Evolutionary conservation across 2,329 filamentous ascomycete genomes (phyloP).

Genomic region (Arthrinium phaeospermum): DNA sequence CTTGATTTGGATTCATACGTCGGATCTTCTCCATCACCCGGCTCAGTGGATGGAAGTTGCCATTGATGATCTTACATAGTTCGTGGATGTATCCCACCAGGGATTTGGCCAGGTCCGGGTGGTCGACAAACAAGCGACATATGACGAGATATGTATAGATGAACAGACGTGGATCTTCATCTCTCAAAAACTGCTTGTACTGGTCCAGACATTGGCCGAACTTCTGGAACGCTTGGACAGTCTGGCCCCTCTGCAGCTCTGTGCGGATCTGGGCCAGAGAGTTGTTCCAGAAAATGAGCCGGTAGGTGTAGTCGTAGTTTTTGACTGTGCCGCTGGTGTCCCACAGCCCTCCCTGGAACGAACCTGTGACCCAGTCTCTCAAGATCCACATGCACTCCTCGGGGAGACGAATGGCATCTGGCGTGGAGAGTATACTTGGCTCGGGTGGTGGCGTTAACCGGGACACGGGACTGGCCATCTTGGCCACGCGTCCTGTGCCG

Average conservation of each 20-base stretch:
- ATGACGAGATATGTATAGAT: constrained; percentile 18
- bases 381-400: constrained; percentile 16
- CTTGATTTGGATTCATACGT: neutral
- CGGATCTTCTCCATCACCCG: constrained; percentile 11
- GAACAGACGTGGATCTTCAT: constrained; percentile 9
- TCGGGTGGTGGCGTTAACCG: constrained; percentile 7
- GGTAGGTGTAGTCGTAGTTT: constrained; percentile 11
- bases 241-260: constrained; percentile 1
- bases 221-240: constrained; percentile 4
- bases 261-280: neutral
- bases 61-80: constrained; percentile 12
- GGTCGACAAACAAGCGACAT: constrained; percentile 14
- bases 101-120: constrained; percentile 11
- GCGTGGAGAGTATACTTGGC: neutral
- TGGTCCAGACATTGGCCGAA: constrained; percentile 17
- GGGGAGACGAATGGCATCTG: constrained; percentile 1
- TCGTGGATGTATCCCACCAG: constrained; percentile 14
- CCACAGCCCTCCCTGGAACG: constrained; percentile 4
- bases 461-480: neutral
- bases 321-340: constrained; percentile 2
- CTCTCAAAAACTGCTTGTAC: constrained; percentile 13
- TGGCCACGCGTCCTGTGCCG: constrained; percentile 3
- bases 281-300: constrained; percentile 18
- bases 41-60: constrained; percentile 16
- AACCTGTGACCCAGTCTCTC: neutral